phyloP scores from a whole-genome alignment of 2,329 filamentous ascomycete genomes.

The Pseudogymnoascus sp. region DNA sequence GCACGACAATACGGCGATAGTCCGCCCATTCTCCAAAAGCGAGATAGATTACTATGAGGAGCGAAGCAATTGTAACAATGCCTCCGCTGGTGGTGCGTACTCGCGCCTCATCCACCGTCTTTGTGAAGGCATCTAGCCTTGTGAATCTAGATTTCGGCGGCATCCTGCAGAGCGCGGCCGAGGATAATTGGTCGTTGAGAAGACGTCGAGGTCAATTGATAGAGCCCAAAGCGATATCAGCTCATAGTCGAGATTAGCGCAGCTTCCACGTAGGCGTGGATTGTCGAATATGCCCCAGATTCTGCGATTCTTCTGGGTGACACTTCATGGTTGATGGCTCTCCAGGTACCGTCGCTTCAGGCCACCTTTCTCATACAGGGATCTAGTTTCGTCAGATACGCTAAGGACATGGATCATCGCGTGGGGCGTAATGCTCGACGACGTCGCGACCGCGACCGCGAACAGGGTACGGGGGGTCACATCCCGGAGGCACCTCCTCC shows the following conservation, averaged over 20 bases:
- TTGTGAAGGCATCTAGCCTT: slow-evolving; percentile 95
- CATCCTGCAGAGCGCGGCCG: slow-evolving; percentile 48
- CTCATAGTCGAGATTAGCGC: slow-evolving; percentile 3
- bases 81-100: slow-evolving; percentile 93
- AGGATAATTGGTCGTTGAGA: background rate
- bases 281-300: background rate
- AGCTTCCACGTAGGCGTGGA: slow-evolving; percentile 3
- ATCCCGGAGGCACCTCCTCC: background rate
- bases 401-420: slow-evolving; percentile 3
- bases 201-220: slow-evolving; percentile 3
- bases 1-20: slow-evolving; percentile 77
- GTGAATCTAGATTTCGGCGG: slow-evolving; percentile 88
- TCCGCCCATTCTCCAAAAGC: slow-evolving; percentile 95
- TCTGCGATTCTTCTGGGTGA: background rate
- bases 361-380: slow-evolving; percentile 8
- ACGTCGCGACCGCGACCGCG: background rate
- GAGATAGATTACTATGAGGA: slow-evolving; percentile 82
- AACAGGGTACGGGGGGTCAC: background rate
- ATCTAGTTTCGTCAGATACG: slow-evolving; percentile 2
- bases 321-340: background rate
- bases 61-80: slow-evolving; percentile 84
- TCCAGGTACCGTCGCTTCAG: slow-evolving; percentile 1
- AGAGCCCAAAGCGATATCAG: background rate
- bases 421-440: background rate
- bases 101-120: slow-evolving; percentile 96